These are phyloP conservation scores for Aspergillus ochraceus DNA, from an alignment of 2,329 filamentous ascomycete species.

Conservation along the genomic window DNA sequence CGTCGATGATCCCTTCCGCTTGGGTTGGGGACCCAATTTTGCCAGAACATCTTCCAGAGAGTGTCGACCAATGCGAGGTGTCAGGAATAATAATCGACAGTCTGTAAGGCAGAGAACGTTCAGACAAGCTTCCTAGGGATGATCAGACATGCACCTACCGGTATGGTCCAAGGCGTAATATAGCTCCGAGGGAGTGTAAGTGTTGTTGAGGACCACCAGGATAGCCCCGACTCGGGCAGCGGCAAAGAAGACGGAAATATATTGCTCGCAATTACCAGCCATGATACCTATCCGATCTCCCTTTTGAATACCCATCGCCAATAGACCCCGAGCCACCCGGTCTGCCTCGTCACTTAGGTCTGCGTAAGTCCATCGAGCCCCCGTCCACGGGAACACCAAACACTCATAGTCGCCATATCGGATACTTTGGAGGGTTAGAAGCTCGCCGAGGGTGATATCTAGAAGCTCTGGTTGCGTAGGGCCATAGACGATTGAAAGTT, in stretches of 20 bases:
- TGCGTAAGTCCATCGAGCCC: conserved; percentile 70
- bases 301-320: conserved; percentile 65
- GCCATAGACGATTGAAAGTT: conserved; percentile 63
- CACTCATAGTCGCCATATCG: conserved; percentile 67
- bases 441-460: conserved; percentile 69
- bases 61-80: conserved; percentile 64
- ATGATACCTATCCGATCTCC: conserved; percentile 74
- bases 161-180: conserved; percentile 70
- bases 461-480: conserved; percentile 68
- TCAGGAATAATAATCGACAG: conserved; percentile 73
- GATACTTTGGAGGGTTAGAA: conserved; percentile 69
- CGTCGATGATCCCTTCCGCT: conserved; percentile 34
- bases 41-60: conserved; percentile 62
- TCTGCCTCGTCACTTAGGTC: conserved; percentile 64
- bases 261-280: conserved; percentile 62
- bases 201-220: conserved; percentile 79
- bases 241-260: conserved; percentile 69
- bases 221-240: conserved; percentile 66
- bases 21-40: conserved; percentile 46
- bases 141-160: conserved; percentile 45
- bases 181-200: conserved; percentile 72
- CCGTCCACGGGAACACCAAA: conserved; percentile 74
- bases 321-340: conserved; percentile 63
- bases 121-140: not conserved
- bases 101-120: conserved; percentile 43